Evolutionary conservation across 2,329 filamentous ascomycete genomes (phyloP).

Genomic region (Sclerotinia minor): DNA sequence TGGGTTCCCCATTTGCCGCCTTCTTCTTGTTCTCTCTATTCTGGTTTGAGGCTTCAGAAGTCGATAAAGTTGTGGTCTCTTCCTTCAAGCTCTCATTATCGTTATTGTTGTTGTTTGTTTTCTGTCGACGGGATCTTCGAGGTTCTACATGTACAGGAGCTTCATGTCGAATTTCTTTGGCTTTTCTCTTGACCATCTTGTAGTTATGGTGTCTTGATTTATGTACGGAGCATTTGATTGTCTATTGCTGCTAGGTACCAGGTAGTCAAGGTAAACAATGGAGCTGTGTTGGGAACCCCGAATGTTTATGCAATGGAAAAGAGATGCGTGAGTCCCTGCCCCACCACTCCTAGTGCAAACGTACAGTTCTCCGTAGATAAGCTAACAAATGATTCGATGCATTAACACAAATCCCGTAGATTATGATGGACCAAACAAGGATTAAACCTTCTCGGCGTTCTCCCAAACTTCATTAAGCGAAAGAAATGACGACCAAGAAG

Average conservation of each 20-base stretch:
- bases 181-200: slow-evolving; percentile 39
- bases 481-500: slow-evolving; percentile 19
- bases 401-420: neutral
- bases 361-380: neutral
- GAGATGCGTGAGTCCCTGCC: neutral
- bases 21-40: slow-evolving; percentile 25
- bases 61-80: slow-evolving; percentile 22
- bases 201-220: neutral
- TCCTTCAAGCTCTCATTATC: slow-evolving; percentile 22
- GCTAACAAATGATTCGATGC: slow-evolving; percentile 1
- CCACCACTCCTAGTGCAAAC: neutral
- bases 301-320: slow-evolving; percentile 3
- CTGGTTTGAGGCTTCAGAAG: slow-evolving; percentile 21
- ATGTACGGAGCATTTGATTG: neutral
- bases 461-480: slow-evolving; percentile 22
- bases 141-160: slow-evolving; percentile 22
- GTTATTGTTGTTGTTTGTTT: slow-evolving; percentile 16
- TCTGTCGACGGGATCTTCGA: slow-evolving; percentile 36
- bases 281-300: neutral
- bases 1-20: slow-evolving; percentile 2
- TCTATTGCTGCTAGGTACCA: neutral
- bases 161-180: slow-evolving; percentile 30
- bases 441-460: slow-evolving; percentile 5
- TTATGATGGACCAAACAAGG: slow-evolving; percentile 6
- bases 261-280: neutral